Conservation (phyloP, 495 filamentous ascomycete species). For the Penicillium desertorum region DNA sequence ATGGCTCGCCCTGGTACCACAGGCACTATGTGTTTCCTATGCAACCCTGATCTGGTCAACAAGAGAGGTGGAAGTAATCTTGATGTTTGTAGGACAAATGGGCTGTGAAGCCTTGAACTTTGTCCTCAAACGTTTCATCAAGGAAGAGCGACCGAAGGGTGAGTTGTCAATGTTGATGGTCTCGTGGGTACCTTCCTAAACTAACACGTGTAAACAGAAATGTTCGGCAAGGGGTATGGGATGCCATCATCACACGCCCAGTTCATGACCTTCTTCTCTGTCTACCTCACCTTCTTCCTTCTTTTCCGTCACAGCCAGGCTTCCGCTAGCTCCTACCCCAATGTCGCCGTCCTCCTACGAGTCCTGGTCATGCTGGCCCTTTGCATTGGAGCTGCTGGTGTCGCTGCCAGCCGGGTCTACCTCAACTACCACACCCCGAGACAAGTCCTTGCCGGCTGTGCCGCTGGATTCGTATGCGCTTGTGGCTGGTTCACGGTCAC, state of each 20-base stretch:
- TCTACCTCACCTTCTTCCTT: slow-evolving; percentile 79
- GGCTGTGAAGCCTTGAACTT: slow-evolving; percentile 94
- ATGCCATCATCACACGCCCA: slow-evolving; percentile 99
- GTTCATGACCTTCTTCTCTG: slow-evolving; percentile 85
- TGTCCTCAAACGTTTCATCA: slow-evolving; percentile 81
- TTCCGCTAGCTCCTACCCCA: slow-evolving; percentile 39
- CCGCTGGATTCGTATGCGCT: slow-evolving; percentile 69
- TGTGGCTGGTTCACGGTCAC: slow-evolving; percentile 77
- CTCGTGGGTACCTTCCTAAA: background rate
- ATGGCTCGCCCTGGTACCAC: slow-evolving; percentile 89
- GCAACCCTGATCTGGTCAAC: slow-evolving; percentile 84
- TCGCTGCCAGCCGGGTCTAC: slow-evolving; percentile 82
- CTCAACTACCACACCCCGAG: slow-evolving; percentile 87
- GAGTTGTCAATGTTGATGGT: slow-evolving; percentile 23
- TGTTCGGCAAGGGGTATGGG: slow-evolving; percentile 90
- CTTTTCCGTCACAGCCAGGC: slow-evolving; percentile 70
- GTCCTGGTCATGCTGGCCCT: slow-evolving; percentile 55
- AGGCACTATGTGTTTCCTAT: slow-evolving; percentile 86
- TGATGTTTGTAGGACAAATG: slow-evolving; percentile 92
- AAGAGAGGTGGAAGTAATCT: slow-evolving; percentile 82
- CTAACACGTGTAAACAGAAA: slow-evolving; percentile 48
- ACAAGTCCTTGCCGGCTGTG: slow-evolving; percentile 80
- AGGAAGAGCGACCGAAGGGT: slow-evolving; percentile 83
- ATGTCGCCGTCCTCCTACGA: slow-evolving; percentile 58
- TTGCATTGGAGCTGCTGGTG: slow-evolving; percentile 60